These are phyloP conservation scores for Plasmodium gallinaceum DNA, from an alignment of 169 alveolate genomes.

Conservation along the genomic window DNA sequence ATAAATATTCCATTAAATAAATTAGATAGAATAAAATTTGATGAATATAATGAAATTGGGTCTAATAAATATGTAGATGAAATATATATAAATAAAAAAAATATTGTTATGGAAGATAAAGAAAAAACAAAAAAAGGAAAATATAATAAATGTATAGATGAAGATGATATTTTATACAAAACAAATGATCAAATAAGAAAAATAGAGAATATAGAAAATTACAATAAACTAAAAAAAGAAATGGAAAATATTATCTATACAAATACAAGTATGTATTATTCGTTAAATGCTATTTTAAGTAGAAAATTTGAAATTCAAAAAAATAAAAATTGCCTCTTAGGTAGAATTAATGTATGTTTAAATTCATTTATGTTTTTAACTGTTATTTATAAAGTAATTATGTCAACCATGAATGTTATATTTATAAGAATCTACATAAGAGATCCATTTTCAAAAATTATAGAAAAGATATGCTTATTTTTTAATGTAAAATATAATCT, in stretches of 20 bases:
- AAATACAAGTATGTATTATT: constrained; percentile 73
- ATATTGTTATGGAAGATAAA: background rate
- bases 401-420: constrained; percentile 52
- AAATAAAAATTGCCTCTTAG: constrained; percentile 51
- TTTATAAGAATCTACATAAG: constrained; percentile 65
- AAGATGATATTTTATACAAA: constrained; percentile 17
- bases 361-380: constrained; percentile 70
- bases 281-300: constrained; percentile 58
- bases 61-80: no score
- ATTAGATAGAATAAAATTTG: constrained; percentile 2
- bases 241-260: constrained; percentile 71
- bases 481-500: constrained; percentile 58
- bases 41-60: background rate
- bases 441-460: constrained; percentile 70
- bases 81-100: background rate
- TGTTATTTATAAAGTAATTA: constrained; percentile 59
- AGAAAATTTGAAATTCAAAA: constrained; percentile 70
- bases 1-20: constrained; percentile 23
- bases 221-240: constrained; percentile 64
- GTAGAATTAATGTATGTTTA: constrained; percentile 48
- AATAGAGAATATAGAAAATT: constrained; percentile 39
- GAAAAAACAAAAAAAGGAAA: constrained; percentile 3
- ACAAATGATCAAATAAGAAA: constrained; percentile 7
- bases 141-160: background rate
- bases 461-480: constrained; percentile 61